Base-by-base conservation (phyloP, 305 asterid species). In the Plantago rigida region DNA sequence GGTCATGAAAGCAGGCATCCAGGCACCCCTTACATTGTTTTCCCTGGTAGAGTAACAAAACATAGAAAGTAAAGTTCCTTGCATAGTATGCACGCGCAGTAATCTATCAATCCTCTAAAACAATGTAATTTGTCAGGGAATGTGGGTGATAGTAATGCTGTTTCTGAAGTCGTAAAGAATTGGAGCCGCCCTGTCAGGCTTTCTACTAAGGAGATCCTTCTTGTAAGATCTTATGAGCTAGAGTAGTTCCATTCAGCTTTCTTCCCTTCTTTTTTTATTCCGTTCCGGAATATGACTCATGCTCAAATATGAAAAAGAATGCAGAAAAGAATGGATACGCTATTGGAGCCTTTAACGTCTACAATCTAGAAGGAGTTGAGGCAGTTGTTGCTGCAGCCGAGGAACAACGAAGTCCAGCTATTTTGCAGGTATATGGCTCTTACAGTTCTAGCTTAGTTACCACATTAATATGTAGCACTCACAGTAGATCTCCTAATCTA, bases 1-100 rank as follows among this genome's bases (percentile, higher is more conserved):
- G 95, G 98, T 57, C 83, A 90, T 50, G 96, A 91, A 82, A 91
- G 98, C 92, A 81, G 78, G 74, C 95, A 91, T 74, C 96, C 98
- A 54, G 83, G 83, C 62, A 81, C 87, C 64, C 95, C 98, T 39
- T 91, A 84, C 74, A 86, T 87, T 69, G 96, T 91, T 67, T 91
- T 91, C 53, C 96, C 98, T 13, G 98, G 98, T 91, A 81, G 54
- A 72, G 56, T 62, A 41, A 5, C 48, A 61, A 7, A 42, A 51
- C 47, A 56, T 65, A 24, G 7, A 31, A 22, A 47, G 17, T 45
- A 41, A 15, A 63, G 14, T 60, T 73, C 50, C 29, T 63, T 13
- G 6, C 41, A 60, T 34, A 31, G 49, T 46, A 22, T 54, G 45
- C 9, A 41, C 0, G 12, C 12, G 56, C 56, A 45, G 34, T 54